Conservation (phyloP, 768 basidiomycete genomes). For the Cystobasidium onofrii region DNA sequence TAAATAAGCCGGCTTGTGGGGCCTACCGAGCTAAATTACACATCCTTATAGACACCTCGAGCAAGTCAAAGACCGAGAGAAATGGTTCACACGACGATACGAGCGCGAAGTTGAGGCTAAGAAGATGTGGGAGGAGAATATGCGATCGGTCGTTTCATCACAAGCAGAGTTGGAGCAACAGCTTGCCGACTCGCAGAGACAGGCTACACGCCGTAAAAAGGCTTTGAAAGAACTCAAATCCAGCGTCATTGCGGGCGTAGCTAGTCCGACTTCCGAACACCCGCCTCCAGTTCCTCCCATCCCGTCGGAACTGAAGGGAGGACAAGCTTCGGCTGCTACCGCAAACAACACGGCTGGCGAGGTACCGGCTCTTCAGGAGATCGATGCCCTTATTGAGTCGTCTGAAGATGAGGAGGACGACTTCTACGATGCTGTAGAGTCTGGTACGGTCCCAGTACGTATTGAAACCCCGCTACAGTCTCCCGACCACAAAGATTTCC, state of each 20-base stretch:
- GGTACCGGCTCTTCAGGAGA: constrained; percentile 35
- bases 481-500: constrained; percentile 36
- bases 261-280: not conserved
- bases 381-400: constrained; percentile 43
- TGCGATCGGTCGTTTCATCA: constrained; percentile 74
- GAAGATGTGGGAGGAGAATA: constrained; percentile 80
- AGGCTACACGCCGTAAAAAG: constrained; percentile 39
- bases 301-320: not conserved
- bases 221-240: constrained; percentile 39
- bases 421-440: constrained; percentile 93
- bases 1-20: not conserved
- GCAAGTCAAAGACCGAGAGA: constrained; percentile 69
- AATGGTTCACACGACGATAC: constrained; percentile 55
- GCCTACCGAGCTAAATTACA: not conserved
- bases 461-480: constrained; percentile 59
- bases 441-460: constrained; percentile 64
- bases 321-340: not conserved
- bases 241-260: constrained; percentile 12
- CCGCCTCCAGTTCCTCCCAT: not conserved
- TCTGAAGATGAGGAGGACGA: constrained; percentile 61
- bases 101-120: constrained; percentile 59
- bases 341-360: not conserved
- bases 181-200: constrained; percentile 50
- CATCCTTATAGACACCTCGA: constrained; percentile 60
- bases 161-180: constrained; percentile 76